Evolutionary conservation across 1,284 basidiomycete genomes (phyloP).

Genomic region (Ustilago shanxiensis): DNA sequence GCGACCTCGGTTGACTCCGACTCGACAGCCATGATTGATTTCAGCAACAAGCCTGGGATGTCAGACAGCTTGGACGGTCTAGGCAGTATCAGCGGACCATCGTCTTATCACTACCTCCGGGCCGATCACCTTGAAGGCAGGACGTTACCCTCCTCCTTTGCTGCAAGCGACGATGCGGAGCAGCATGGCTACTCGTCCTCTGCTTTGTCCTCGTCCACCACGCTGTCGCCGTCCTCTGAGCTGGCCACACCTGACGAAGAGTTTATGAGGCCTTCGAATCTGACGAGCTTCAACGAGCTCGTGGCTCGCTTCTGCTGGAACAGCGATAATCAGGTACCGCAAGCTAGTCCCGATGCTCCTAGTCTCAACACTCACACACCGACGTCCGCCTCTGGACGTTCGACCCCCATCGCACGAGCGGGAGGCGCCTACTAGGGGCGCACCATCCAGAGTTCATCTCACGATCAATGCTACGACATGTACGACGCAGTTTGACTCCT

Average conservation of each 20-base stretch:
- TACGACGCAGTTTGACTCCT: conserved; percentile 10
- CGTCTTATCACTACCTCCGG: conserved; percentile 30
- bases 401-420: conserved; percentile 47
- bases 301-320: conserved; percentile 66
- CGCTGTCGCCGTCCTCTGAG: conserved; percentile 49
- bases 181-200: conserved; percentile 47
- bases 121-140: conserved; percentile 35
- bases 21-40: conserved; percentile 46
- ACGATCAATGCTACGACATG: conserved; percentile 3
- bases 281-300: conserved; percentile 63
- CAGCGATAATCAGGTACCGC: conserved; percentile 50
- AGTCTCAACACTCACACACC: conserved; percentile 31
- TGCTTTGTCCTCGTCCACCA: conserved; percentile 42
- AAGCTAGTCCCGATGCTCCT: conserved; percentile 27
- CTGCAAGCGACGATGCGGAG: conserved; percentile 33
- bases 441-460: too few species aligned
- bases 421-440: conserved; percentile 39
- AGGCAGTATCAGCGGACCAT: conserved; percentile 22
- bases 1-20: conserved; percentile 58
- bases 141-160: conserved; percentile 31
- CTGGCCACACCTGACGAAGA: conserved; percentile 53
- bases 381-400: conserved; percentile 46
- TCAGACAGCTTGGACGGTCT: conserved; percentile 34
- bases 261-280: conserved; percentile 51
- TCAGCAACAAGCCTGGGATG: conserved; percentile 22